Base-by-base conservation (phyloP, 2,329 filamentous ascomycete species). In the Epichloe coenophiala region DNA sequence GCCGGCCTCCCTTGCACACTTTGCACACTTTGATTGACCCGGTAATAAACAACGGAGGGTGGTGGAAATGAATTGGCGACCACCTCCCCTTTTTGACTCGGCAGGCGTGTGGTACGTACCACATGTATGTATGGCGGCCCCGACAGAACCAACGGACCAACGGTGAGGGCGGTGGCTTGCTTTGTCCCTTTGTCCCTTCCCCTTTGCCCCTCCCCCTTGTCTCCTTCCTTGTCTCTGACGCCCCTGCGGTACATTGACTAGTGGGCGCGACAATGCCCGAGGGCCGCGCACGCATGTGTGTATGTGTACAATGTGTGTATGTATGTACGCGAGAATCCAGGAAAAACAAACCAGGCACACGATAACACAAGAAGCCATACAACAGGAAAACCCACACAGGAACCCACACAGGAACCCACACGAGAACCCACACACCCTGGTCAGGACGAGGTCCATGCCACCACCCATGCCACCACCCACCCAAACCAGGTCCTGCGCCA, bases 81-180 rank as follows among this genome's bases (percentile, higher is more conserved):
- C 56, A 58, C 57, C 23, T 37, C 50, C 45, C 50, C 55, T 53
- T 52, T 52, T 54, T 49, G 44, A 41, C 37, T 46, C 31, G 40
- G 46, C 17, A 3, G 27, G 15, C 12, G 17, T 17, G 17, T 17
- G 17, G 17, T 17, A 17, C 17, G 17, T 17, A 2, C 2, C 17
- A 17, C 17, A 17, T 17, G 17, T 15, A 21, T 43, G 27, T 43
- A 31, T 19, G 12, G 23, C 23, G 0, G 8, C 27, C 27, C 3
- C 27, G 8, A 31, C 8, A 31, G 53, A 54, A 55, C 57, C 55
- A 60, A 58, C 60, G 60, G 55, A 27, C 23, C 23, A 27, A 58
- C 60, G 60, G 55, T 58, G 57, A 54, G 53, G 53, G 49, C 52
- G 56, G 59, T 58, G 56, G 55, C 54, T 57, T 21, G 39, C 27